Evolutionary conservation across 495 filamentous ascomycete genomes (phyloP).

Genomic region (Neurospora tetraspora): DNA sequence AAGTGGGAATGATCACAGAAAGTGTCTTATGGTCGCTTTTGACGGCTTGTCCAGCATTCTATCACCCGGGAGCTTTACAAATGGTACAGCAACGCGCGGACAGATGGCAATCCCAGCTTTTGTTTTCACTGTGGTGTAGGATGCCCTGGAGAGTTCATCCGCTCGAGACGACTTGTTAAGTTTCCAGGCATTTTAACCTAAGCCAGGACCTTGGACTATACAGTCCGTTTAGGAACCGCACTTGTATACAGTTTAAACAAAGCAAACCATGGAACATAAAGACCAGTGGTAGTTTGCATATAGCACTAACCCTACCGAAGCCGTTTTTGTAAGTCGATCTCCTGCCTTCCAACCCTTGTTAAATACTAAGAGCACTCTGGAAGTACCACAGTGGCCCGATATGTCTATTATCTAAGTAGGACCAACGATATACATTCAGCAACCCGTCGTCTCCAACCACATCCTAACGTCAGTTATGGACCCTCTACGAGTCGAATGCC

Average conservation of each 20-base stretch:
- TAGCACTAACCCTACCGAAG: background rate
- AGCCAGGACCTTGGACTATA: background rate
- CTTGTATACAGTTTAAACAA: background rate
- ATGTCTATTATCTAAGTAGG: background rate
- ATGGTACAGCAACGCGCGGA: background rate
- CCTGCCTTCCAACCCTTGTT: background rate
- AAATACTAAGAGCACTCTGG: background rate
- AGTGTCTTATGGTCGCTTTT: background rate
- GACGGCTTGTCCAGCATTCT: background rate
- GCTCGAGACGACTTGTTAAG: background rate
- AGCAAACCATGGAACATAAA: background rate
- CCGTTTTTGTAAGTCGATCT: background rate
- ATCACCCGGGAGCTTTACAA: background rate
- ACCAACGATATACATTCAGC: background rate
- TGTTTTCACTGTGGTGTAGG: background rate
- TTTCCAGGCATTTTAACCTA: background rate
- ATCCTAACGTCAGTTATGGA: background rate
- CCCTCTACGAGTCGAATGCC: background rate
- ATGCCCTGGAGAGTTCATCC: background rate
- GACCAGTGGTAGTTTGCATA: background rate
- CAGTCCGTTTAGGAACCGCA: background rate
- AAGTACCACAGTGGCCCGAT: background rate
- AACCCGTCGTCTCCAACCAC: background rate
- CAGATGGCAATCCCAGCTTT: background rate
- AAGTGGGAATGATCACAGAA: background rate